Evolutionary conservation across 75 land plant species (phyloP).

Genomic region (Adiantum capillusveneris): DNA sequence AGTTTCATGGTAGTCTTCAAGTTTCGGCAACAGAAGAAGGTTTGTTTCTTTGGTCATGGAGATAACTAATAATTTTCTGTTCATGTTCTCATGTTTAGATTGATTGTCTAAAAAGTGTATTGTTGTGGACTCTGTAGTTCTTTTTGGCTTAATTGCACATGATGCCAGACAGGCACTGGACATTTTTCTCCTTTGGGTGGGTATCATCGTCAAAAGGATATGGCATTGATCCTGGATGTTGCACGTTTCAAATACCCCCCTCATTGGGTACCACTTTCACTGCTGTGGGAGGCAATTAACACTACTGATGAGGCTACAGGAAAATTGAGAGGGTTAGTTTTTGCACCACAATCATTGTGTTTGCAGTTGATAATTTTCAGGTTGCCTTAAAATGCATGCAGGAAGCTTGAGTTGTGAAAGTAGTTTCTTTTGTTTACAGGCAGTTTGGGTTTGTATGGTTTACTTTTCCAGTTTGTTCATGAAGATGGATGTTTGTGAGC

Average conservation of each 20-base stretch:
- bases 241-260: slow-evolving; percentile 95
- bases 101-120: background rate
- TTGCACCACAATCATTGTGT: too few relatives aligned
- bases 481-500: too few relatives aligned
- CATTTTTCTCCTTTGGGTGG: slow-evolving; percentile 95
- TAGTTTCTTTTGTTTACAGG: too few relatives aligned
- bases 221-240: slow-evolving; percentile 87
- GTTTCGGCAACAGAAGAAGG: too few relatives aligned
- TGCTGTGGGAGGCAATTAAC: slow-evolving; percentile 85
- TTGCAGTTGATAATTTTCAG: too few relatives aligned
- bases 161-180: slow-evolving; percentile 72
- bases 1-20: too few relatives aligned
- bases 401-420: too few relatives aligned
- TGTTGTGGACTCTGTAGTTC: background rate
- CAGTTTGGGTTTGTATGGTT: too few relatives aligned
- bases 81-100: background rate
- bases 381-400: too few relatives aligned
- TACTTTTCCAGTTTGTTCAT: too few relatives aligned
- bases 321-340: slow-evolving; percentile 62
- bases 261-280: slow-evolving; percentile 79
- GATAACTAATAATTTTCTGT: too few relatives aligned
- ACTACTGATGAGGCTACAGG: slow-evolving; percentile 62
- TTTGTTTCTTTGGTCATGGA: too few relatives aligned
- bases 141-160: background rate
- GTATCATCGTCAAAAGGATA: slow-evolving; percentile 67